These are phyloP conservation scores for Schoenoplectus triqueter DNA, from an alignment of 202 grass and related monocot genomes.

Conservation along the genomic window DNA sequence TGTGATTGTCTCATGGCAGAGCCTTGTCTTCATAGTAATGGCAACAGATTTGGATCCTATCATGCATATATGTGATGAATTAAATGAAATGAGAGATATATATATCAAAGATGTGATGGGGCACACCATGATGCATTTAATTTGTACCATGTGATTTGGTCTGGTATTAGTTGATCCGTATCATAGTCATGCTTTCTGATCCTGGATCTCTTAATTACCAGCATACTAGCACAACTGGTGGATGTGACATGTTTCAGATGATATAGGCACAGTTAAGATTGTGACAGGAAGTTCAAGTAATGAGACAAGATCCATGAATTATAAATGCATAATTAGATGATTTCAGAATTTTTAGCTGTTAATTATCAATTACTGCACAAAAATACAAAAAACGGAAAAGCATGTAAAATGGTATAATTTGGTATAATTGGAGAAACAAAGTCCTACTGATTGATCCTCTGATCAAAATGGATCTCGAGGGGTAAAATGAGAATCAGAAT, in stretches of 20 bases:
- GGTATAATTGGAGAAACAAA: not conserved
- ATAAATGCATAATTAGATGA: not conserved
- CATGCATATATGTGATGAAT: not conserved
- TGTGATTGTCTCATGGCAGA: too few species aligned
- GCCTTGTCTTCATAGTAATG: too few species aligned
- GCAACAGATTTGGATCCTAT: not conserved
- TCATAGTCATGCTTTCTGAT: conserved; percentile 26
- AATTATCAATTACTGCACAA: not conserved
- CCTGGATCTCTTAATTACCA: conserved; percentile 24
- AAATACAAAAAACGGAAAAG: not conserved
- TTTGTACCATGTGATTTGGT: conserved; percentile 28
- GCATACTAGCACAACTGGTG: conserved; percentile 8
- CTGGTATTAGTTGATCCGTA: conserved; percentile 31
- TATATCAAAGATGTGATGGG: not conserved
- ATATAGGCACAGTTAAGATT: not conserved
- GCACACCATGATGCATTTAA: conserved; percentile 35
- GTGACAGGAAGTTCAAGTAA: not conserved
- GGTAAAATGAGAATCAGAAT: too few species aligned
- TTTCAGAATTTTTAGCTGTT: not conserved
- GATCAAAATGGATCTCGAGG: too few species aligned
- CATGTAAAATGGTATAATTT: not conserved
- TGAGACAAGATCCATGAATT: not conserved
- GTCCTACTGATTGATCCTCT: not conserved
- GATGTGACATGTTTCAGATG: conserved; percentile 8
- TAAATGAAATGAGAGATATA: conserved; percentile 6